These are phyloP conservation scores for Alternaria conjuncta DNA, from an alignment of 2,329 filamentous ascomycete genomes.

Conservation along the genomic window DNA sequence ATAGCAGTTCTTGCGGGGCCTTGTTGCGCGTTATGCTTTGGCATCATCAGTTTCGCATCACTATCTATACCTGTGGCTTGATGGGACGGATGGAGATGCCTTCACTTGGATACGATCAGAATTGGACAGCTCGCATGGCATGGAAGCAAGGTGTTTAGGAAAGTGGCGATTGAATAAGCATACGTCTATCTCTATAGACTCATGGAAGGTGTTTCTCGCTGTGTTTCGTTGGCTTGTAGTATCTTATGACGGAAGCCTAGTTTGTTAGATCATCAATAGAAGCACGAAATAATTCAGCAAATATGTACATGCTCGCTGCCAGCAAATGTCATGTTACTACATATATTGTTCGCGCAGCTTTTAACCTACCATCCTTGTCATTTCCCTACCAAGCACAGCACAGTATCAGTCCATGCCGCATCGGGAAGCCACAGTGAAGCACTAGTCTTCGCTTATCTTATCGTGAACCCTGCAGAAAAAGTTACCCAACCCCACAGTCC, in stretches of 20 bases:
- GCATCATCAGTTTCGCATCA: slow-evolving; percentile 12
- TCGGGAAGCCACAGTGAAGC: slow-evolving; percentile 16
- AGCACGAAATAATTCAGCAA: neutral
- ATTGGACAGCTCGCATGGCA: slow-evolving; percentile 22
- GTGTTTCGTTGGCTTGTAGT: slow-evolving; percentile 14
- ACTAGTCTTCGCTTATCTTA: slow-evolving; percentile 19
- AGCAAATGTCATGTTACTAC: too few relatives aligned
- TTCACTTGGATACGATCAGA: slow-evolving; percentile 16
- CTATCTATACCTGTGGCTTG: slow-evolving; percentile 33
- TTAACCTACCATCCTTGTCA: neutral
- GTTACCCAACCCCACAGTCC: slow-evolving; percentile 15
- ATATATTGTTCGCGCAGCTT: neutral
- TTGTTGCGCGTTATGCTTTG: slow-evolving; percentile 11
- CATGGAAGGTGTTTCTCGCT: slow-evolving; percentile 3
- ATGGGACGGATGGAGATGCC: slow-evolving; percentile 16
- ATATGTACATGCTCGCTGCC: neutral
- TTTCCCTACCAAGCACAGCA: neutral
- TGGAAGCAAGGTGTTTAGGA: slow-evolving; percentile 17
- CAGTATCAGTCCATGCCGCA: neutral
- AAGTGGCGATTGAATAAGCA: slow-evolving; percentile 6
- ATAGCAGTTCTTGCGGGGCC: neutral
- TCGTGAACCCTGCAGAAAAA: slow-evolving; percentile 15
- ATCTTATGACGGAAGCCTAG: neutral
- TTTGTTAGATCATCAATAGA: neutral
- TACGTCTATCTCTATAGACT: slow-evolving; percentile 9